Evolutionary conservation across 202 grass and related monocot genomes (phyloP).

Genomic region (Setaria viridis): DNA sequence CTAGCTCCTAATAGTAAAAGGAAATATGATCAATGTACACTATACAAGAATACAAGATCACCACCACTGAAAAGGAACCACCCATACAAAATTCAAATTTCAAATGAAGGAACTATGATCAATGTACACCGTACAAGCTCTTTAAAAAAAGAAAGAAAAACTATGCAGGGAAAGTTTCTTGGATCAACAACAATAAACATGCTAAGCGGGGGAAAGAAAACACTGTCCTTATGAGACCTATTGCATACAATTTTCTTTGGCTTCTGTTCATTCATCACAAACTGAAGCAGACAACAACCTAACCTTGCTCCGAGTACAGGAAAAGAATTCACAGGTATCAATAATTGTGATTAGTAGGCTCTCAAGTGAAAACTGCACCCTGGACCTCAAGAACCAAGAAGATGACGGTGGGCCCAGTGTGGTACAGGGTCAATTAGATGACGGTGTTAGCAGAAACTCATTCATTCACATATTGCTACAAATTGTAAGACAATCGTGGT

Average conservation of each 20-base stretch:
- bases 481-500: constrained; percentile 39
- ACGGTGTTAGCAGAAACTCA: constrained; percentile 45
- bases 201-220: neutral
- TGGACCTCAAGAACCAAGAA: constrained; percentile 6
- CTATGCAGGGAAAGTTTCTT: neutral
- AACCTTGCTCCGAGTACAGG: constrained; percentile 30
- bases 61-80: neutral
- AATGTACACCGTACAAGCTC: constrained; percentile 5
- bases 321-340: constrained; percentile 49
- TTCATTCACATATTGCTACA: constrained; percentile 49
- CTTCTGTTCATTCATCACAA: neutral
- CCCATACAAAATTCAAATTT: neutral
- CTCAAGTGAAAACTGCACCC: constrained; percentile 36
- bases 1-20: neutral
- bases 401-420: constrained; percentile 41
- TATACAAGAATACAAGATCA: neutral
- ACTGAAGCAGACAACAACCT: neutral
- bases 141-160: neutral
- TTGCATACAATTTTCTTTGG: neutral
- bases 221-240: neutral
- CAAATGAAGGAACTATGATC: neutral
- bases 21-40: neutral
- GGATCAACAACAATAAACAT: constrained; percentile 3
- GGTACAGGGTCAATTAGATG: constrained; percentile 36
- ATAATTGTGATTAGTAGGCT: constrained; percentile 44